phyloP scores from a whole-genome alignment of 768 basidiomycete genomes.

The Kwoniella bestiolae region DNA sequence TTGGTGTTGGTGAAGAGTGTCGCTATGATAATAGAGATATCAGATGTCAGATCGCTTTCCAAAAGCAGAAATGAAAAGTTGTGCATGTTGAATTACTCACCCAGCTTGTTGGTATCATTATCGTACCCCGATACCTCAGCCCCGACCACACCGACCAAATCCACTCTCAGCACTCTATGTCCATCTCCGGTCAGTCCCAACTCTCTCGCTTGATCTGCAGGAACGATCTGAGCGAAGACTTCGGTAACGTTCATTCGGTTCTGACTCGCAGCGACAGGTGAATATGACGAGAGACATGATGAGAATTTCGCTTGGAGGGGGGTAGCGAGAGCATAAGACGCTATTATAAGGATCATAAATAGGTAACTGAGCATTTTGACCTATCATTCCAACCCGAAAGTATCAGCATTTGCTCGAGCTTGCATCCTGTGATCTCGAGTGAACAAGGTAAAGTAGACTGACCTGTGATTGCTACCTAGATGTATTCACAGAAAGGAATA shows the following conservation, averaged over 20 bases:
- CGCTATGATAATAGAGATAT: no score
- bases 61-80: background rate
- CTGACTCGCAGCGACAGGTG: slow-evolving; percentile 21
- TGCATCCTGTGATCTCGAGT: no score
- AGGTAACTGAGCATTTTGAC: slow-evolving; percentile 1
- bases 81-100: slow-evolving; percentile 60
- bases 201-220: slow-evolving; percentile 27
- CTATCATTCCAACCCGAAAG: background rate
- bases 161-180: slow-evolving; percentile 47
- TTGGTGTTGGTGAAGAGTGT: slow-evolving; percentile 84
- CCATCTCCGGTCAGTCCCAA: slow-evolving; percentile 47
- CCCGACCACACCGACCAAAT: slow-evolving; percentile 68
- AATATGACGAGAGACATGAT: slow-evolving; percentile 39
- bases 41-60: no score
- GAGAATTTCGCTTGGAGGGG: slow-evolving; percentile 45
- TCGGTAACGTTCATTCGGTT: slow-evolving; percentile 66
- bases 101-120: slow-evolving; percentile 68
- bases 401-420: background rate
- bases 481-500: background rate
- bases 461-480: no score
- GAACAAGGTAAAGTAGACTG: no score
- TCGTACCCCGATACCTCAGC: slow-evolving; percentile 67
- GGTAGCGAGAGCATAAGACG: slow-evolving; percentile 51
- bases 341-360: slow-evolving; percentile 20
- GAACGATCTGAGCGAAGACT: slow-evolving; percentile 52